Evolutionary conservation across 2,329 filamentous ascomycete genomes (phyloP), one percentile per base, ranked within the genome.

Genomic region (Aureobasidium vineae): DNA sequence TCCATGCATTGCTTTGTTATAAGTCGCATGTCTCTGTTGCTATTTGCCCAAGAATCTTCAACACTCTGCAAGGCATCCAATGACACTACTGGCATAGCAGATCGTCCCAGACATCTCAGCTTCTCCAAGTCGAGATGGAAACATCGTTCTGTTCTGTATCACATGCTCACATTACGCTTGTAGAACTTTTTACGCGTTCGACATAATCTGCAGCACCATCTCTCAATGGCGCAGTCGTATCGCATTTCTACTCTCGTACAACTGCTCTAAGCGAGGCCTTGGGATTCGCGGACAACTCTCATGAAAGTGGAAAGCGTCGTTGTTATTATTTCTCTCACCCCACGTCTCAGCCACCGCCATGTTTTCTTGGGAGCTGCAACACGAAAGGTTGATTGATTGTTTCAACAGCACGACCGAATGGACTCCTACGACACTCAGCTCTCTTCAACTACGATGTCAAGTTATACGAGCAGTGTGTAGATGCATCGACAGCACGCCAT

Each of bases 311-410:
- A 23, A 36, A 15, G 23, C 16, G 26, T 16, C 28, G 50, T 23
- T 38, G 4, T 21, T 36, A 28, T 36, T 53, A 4, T 38, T 36
- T 23, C 19, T 6, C 7, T 52, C 53, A 56, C 36, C 36, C 36
- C 19, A 26, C n/a, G 54, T 40, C 54, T 59, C 23, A 59, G 54
- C 54, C 54, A 59, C 54, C 54, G 54, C 54, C 54, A 56, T 45
- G 23, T 59, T 33, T n/a, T 59, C 38, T 43, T 59, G 54, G 38
- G n/a, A 47, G 43, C 23, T 26, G 43, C 21, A 26, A 43, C 19
- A 43, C 38, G 54, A 45, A 59, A 59, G 54, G 23, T 21, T 43
- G 40, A 59, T 28, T 59, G 23, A 59, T 41, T 59, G 54, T 11
- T 15, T 11, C 21, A 47, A 23, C 11, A 47, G 47, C 16, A 7